These are phyloP conservation scores for Lecanicillium sp. DNA, from an alignment of 2,329 filamentous ascomycete species.

Conservation along the genomic window DNA sequence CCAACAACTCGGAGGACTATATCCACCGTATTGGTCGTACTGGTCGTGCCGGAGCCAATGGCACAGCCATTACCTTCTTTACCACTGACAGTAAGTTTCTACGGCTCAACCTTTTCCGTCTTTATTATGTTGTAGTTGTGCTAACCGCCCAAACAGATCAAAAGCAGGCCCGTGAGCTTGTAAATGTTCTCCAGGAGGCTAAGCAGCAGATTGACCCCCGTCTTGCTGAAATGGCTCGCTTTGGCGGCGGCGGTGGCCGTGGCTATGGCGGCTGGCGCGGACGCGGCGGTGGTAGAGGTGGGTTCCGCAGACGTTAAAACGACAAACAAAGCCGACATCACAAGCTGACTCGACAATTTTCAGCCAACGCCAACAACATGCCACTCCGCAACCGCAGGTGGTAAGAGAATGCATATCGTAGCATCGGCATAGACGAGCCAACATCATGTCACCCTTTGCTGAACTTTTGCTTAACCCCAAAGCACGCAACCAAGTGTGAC, in stretches of 20 bases:
- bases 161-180: slow-evolving; percentile 94
- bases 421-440: background rate
- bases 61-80: slow-evolving; percentile 97
- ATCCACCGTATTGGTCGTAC: slow-evolving; percentile 96
- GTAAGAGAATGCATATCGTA: slow-evolving; percentile 24
- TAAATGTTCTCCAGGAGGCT: slow-evolving; percentile 80
- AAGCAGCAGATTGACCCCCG: slow-evolving; percentile 98
- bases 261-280: slow-evolving; percentile 65
- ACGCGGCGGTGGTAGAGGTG: slow-evolving; percentile 44
- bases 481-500: no score
- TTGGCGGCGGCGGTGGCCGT: slow-evolving; percentile 73
- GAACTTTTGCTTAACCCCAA: no score
- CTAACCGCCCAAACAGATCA: slow-evolving; percentile 53
- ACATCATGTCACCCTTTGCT: background rate
- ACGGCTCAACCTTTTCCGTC: background rate
- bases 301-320: slow-evolving; percentile 28
- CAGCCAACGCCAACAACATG: slow-evolving; percentile 41
- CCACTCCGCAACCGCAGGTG: slow-evolving; percentile 42
- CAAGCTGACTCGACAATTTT: slow-evolving; percentile 25
- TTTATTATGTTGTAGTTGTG: background rate
- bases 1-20: slow-evolving; percentile 98
- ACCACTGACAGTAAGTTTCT: slow-evolving; percentile 92
- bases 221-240: slow-evolving; percentile 92
- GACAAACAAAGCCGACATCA: slow-evolving; percentile 18
- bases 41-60: slow-evolving; percentile 85